Evolutionary conservation across 1,284 basidiomycete genomes (phyloP).

Genomic region (Trichosporon sp.): DNA sequence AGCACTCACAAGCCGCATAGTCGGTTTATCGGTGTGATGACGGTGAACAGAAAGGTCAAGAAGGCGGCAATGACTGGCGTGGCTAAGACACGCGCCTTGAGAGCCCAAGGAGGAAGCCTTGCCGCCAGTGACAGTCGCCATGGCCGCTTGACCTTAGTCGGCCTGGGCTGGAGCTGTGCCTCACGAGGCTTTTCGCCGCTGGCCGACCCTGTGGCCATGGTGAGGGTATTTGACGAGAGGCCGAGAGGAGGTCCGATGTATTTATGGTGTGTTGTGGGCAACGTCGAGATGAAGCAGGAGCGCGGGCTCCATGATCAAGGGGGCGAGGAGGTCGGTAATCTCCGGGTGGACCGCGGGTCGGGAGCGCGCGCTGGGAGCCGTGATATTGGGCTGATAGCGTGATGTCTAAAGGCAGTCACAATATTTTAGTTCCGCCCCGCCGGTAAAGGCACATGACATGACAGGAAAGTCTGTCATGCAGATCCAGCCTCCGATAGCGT

Average conservation of each 20-base stretch:
- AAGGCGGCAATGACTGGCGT: slow-evolving; percentile 18
- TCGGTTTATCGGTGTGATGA: slow-evolving; percentile 30
- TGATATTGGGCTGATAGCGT: neutral
- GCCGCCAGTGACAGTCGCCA: neutral
- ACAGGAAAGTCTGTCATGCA: neutral
- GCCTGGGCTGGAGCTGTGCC: neutral
- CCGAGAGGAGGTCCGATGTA: neutral
- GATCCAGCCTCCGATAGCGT: neutral
- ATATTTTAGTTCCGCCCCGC: neutral
- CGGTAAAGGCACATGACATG: neutral
- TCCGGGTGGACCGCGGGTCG: neutral
- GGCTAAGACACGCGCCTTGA: slow-evolving; percentile 7
- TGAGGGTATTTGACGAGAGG: neutral
- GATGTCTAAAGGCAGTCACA: neutral
- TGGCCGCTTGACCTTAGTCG: neutral
- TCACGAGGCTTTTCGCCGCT: neutral
- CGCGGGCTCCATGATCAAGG: neutral
- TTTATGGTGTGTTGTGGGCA: neutral
- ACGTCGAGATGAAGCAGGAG: neutral
- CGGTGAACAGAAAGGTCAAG: slow-evolving; percentile 40
- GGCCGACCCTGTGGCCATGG: neutral
- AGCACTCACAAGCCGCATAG: slow-evolving; percentile 39
- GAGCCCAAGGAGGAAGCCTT: slow-evolving; percentile 16
- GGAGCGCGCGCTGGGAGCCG: neutral
- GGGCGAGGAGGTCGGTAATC: neutral